Evolutionary conservation across 352 stramenopile genomes (phyloP), one percentile per base, ranked within the genome.

Genomic region (Thraustotheca clavata): DNA sequence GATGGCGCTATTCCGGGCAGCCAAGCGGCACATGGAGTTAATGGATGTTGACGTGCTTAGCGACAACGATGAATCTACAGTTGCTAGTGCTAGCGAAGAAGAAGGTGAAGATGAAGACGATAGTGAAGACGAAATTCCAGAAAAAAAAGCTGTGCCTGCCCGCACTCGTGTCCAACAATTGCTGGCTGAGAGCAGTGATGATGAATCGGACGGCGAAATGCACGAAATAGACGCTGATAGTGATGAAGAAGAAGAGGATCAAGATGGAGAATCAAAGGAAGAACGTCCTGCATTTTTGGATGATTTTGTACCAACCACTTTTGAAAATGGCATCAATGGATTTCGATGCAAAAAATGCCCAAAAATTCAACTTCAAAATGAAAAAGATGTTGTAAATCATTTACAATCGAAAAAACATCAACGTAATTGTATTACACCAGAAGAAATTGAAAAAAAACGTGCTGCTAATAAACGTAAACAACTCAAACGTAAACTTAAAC

Each of bases 391-490:
- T 26, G 8, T 61, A 16, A 61, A 41, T 39, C 52, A 61, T 29
- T 20, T 61, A 18, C 52, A 61, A 26, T 49, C 31, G 8, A 61
- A 61, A 39, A 61, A 61, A 41, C 52, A 61, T 39, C 32, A 27
- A 16, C 52, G 52, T 16, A 32, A 26, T 8, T 4, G 24, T 20
- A 48, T 52, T 11, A 61, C 52, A 12, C 52, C 52, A 22, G 52
- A 61, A 20, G 52, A 61, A 61, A 61, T 61, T 29, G 52, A 48
- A 26, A 26, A 6, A 18, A 11, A 14, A 24, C 14, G 34, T 12
- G 52, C 52, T 26, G 22, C 22, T 39, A 61, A 61, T 29, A 48
- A 61, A 29, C 52, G 52, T 22, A 61, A 61, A 29, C 11, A 14
- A 16, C 14, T 26, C 32, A 61, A 61, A 39, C 52, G 52, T 26